Percentiles rank a stretch among this genome's conserved stretches.
Evolutionary conservation across 257 asterid genomes (phyloP).

Genomic region (Scutellaria minor): DNA sequence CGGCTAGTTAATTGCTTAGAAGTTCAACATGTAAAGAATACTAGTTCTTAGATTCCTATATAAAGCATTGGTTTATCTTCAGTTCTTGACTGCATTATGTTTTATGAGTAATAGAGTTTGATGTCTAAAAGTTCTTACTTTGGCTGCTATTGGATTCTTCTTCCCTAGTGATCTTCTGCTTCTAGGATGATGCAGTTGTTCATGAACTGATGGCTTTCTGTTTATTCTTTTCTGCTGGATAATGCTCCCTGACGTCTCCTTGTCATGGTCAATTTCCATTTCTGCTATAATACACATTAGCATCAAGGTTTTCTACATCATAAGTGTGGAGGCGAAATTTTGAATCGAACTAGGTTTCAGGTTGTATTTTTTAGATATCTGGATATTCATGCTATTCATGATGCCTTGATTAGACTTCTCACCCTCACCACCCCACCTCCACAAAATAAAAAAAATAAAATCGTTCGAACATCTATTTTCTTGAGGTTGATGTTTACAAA

Average conservation of each 20-base stretch:
- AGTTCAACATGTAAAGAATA: slow-evolving; percentile 9
- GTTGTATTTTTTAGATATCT: slow-evolving; percentile 1
- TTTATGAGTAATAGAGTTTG: not conserved
- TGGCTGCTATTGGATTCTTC: too few species aligned
- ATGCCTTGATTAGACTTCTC: not conserved
- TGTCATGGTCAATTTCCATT: too few species aligned
- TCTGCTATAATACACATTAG: too few species aligned
- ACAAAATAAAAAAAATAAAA: not conserved
- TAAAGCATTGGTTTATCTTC: too few species aligned
- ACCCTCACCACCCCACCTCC: not conserved
- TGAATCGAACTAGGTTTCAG: slow-evolving; percentile 4
- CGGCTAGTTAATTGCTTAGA: not conserved
- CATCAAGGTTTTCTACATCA: not conserved
- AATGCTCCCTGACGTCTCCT: too few species aligned
- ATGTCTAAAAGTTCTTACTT: not conserved
- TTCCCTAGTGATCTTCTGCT: too few species aligned
- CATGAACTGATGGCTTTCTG: too few species aligned
- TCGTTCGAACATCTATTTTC: slow-evolving; percentile 8
- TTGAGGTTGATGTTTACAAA: slow-evolving; percentile 18
- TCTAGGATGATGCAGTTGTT: too few species aligned
- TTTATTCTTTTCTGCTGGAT: too few species aligned
- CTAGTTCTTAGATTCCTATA: not conserved
- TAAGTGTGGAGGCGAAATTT: not conserved
- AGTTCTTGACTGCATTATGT: too few species aligned
- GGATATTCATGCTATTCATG: not conserved